Percentiles rank a stretch among this genome's conserved stretches.
phyloP scores from a whole-genome alignment of 139 green algal species.

The Ettlia oleoabundans region DNA sequence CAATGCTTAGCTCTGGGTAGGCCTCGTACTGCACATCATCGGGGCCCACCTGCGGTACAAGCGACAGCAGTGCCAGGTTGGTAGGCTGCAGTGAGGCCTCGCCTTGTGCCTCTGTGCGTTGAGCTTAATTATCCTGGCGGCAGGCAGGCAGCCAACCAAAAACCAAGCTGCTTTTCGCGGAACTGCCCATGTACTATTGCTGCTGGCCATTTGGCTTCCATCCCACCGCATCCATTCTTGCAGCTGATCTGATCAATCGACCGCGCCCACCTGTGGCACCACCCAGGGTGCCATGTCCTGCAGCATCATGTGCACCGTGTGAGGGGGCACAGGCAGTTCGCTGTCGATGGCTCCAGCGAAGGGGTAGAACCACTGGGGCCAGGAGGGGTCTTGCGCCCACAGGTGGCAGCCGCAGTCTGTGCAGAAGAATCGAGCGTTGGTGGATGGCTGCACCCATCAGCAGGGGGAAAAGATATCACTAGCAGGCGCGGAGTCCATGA shows the following conservation, averaged over 20 bases:
- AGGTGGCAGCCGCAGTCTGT: conserved; percentile 54
- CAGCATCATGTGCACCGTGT: conserved; percentile 64
- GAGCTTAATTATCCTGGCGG: no score
- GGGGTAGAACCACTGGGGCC: conserved; percentile 21
- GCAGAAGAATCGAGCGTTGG: conserved; percentile 59
- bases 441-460: conserved; percentile 42
- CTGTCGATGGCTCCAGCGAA: conserved; percentile 66
- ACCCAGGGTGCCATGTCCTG: conserved; percentile 58
- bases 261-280: conserved; percentile 28
- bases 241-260: background rate
- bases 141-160: background rate
- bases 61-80: conserved; percentile 11
- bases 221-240: background rate
- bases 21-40: conserved; percentile 51
- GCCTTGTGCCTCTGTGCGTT: no score
- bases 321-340: conserved; percentile 45
- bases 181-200: background rate
- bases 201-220: background rate
- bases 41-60: conserved; percentile 7
- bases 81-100: background rate
- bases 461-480: background rate
- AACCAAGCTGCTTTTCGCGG: background rate
- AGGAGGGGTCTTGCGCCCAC: conserved; percentile 41
- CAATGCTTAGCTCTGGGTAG: conserved; percentile 64
- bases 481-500: no score